These are phyloP conservation scores for Oryza punctata DNA, from an alignment of 176 grass and related monocot species.

Conservation along the genomic window DNA sequence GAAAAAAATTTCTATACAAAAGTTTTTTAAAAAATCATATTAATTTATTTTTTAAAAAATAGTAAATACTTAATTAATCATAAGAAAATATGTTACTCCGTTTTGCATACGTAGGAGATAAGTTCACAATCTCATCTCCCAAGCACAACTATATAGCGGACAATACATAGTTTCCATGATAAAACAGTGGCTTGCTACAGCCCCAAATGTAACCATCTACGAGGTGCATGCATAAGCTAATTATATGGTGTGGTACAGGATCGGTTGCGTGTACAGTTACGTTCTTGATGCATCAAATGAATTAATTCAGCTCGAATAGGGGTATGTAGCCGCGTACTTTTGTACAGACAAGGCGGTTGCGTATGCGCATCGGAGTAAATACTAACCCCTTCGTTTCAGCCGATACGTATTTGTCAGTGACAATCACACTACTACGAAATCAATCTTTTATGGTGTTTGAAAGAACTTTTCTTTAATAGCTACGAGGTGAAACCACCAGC, in stretches of 20 bases:
- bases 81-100: too few relatives aligned
- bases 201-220: neutral
- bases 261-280: neutral
- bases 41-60: too few relatives aligned
- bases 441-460: too few relatives aligned
- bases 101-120: too few relatives aligned
- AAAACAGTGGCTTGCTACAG: neutral
- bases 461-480: too few relatives aligned
- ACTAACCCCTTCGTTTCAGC: neutral
- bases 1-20: too few relatives aligned
- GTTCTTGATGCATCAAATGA: neutral
- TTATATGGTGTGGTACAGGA: neutral
- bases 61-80: too few relatives aligned
- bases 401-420: neutral
- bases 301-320: neutral
- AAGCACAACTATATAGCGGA: neutral
- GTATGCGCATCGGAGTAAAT: neutral
- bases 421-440: too few relatives aligned
- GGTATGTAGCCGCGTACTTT: neutral
- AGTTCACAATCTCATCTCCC: too few relatives aligned
- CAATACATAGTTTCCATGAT: neutral
- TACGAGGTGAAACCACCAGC: too few relatives aligned
- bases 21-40: too few relatives aligned
- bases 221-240: neutral
- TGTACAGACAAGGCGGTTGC: neutral